These are phyloP conservation scores for Lenwebbia sp. DNA, from an alignment of 345 rosid genomes.

Conservation along the genomic window DNA sequence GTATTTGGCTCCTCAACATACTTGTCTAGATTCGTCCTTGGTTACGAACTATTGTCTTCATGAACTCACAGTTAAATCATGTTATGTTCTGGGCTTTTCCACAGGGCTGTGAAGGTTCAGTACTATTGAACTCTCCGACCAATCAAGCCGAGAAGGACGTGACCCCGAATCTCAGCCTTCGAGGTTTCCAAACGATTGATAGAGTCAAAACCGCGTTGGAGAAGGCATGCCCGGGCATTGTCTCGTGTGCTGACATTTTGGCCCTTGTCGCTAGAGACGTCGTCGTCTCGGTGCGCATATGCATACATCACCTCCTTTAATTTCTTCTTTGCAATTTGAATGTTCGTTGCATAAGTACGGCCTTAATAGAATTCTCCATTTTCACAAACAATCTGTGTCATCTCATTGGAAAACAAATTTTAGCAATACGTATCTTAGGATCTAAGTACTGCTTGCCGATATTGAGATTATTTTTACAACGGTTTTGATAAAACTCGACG, in stretches of 20 bases:
- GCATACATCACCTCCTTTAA: too few species aligned
- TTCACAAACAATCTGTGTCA: neutral
- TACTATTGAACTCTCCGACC: conserved; percentile 42
- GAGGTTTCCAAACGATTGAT: conserved; percentile 65
- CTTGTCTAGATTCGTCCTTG: neutral
- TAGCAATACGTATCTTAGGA: neutral
- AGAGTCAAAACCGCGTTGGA: too few species aligned
- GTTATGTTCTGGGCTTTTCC: neutral
- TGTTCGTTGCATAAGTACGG: neutral
- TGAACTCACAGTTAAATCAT: neutral
- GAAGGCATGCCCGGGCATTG: too few species aligned
- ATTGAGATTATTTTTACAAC: neutral
- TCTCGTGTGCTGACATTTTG: too few species aligned
- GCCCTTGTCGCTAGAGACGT: too few species aligned
- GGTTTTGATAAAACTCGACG: conserved; percentile 45
- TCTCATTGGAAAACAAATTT: neutral
- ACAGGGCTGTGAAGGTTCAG: conserved; percentile 85
- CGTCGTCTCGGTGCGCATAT: too few species aligned
- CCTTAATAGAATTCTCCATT: neutral
- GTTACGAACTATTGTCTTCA: neutral
- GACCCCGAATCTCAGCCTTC: conserved; percentile 34
- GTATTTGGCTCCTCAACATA: too few species aligned
- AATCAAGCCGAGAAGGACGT: conserved; percentile 44
- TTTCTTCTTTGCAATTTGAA: neutral
- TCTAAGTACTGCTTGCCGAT: too few species aligned